Evolutionary conservation across 2,329 filamentous ascomycete species (phyloP).

Genomic region (Botrytis cinerea): DNA sequence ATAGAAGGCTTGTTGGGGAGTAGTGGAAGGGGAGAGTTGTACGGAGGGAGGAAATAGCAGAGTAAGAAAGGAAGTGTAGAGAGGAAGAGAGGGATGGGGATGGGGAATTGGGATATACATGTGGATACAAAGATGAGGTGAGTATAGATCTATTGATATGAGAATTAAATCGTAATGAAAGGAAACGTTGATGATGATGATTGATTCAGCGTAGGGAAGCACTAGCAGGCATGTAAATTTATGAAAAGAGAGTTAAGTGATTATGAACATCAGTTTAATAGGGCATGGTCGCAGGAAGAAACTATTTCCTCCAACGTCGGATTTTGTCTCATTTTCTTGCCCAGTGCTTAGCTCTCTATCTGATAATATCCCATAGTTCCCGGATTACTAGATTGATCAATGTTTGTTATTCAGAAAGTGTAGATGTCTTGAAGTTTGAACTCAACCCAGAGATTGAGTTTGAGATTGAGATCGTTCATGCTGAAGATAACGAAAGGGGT

Average conservation of each 20-base stretch:
- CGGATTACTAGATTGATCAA: not conserved
- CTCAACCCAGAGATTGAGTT: not conserved
- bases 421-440: not conserved
- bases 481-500: not conserved
- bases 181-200: not conserved
- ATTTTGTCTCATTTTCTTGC: not conserved
- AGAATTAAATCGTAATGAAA: not conserved
- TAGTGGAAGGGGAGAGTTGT: not conserved
- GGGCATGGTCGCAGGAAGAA: not conserved
- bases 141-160: accelerated
- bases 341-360: not conserved
- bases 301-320: not conserved
- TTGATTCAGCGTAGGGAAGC: accelerated
- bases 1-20: not conserved
- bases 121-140: not conserved
- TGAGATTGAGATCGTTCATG: not conserved
- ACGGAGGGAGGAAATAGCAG: accelerated
- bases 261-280: not conserved
- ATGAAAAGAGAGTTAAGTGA: not conserved
- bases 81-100: not conserved
- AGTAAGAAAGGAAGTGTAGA: not conserved
- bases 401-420: not conserved
- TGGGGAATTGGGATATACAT: not conserved
- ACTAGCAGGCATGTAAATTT: not conserved
- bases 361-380: not conserved